Percentiles rank a stretch among this genome's conserved stretches.
Conservation (phyloP, 306 rosid genomes). For the Prunus kanzakura region DNA sequence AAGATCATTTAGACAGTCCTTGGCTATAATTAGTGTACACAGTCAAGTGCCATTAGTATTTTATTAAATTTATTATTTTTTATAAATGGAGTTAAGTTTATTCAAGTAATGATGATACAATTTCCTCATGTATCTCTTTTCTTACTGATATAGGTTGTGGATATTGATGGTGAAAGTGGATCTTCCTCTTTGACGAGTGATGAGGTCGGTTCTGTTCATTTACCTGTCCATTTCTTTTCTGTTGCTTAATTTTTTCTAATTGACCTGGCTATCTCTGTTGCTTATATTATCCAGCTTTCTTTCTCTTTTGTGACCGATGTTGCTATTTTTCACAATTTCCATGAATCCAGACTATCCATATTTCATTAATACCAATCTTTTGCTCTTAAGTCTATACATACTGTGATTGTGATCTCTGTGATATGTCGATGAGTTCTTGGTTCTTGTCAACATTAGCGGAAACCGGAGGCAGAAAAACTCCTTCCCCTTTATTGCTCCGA, state of each 20-base stretch:
- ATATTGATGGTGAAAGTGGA: constrained; percentile 30
- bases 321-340: neutral
- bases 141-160: constrained; percentile 44
- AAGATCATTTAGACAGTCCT: too few relatives aligned
- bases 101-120: constrained; percentile 2
- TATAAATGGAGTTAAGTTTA: neutral
- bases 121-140: neutral
- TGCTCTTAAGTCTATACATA: too few relatives aligned
- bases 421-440: neutral
- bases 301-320: neutral
- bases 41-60: neutral
- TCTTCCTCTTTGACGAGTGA: constrained; percentile 38
- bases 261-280: neutral
- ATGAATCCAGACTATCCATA: neutral
- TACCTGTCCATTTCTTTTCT: neutral
- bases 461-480: neutral
- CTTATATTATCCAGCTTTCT: neutral
- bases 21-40: neutral
- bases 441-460: neutral
- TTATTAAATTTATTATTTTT: neutral
- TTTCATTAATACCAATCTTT: neutral
- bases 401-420: neutral
- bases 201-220: constrained; percentile 34
- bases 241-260: neutral
- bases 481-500: neutral